Evolutionary conservation across 192 early-diverging fungal genomes (phyloP), one percentile per base, ranked within the genome.

Genomic region (Mortierella hygrophila): DNA sequence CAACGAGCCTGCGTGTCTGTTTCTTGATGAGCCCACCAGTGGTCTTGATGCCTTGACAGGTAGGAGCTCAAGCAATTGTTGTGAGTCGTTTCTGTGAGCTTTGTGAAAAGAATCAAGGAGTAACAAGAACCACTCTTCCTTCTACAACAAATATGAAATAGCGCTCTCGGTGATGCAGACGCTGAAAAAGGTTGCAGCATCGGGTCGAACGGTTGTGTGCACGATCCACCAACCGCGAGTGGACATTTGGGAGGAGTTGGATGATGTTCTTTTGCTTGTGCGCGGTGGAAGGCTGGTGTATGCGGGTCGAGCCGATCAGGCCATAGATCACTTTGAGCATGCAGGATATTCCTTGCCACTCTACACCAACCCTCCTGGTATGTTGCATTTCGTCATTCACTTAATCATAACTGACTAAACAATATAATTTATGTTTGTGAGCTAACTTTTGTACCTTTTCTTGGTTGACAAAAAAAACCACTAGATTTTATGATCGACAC

Each of bases 141-240:
- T 46, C 11, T 46, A 9, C 44, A 46, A 46, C 44, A 46, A 46
- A 11, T 46, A 11, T 46, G 44, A 23, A 47, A 69, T 70, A 70
- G 72, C 79, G 40, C 18, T 69, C 16, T 60, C 79, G 6, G 35
- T 75, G 6, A 21, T 74, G 41, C 79, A 69, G 60, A 44, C 63
- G 6, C 32, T 82, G 37, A 76, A 82, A 38, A 75, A 21, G 29
- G 52, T 82, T 20, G 80, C 80, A 0, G 40, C n/a, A 13, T 32
- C 26, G 38, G 80, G 74, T 15, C 32, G 80, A 46, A 94, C 83
- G 29, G 89, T 96, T 13, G 89, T 98, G 21, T 93, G 95, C 87
- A 95, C 95, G n/a, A 95, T 98, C 76, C 96, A 98, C 84, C 96
- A 97, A 89, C 96, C 97, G 20, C 90, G 92, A 60, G 93, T 90